Base-by-base conservation (phyloP, 192 early-diverging fungal genomes). In the Podila clonocystis region DNA sequence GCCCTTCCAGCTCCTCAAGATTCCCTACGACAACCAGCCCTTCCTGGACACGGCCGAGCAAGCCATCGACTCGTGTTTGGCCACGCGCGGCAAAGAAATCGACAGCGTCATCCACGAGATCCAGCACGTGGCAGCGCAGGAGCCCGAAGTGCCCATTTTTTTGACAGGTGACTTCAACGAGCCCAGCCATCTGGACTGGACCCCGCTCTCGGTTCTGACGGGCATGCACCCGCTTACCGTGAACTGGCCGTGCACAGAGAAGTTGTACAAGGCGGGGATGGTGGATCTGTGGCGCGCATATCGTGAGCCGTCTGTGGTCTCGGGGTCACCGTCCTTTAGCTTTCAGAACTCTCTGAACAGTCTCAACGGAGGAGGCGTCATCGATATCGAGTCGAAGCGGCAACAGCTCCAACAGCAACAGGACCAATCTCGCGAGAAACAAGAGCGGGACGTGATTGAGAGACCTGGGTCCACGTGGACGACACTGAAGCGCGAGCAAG, bases 151-250 rank as follows among this genome's bases (percentile, higher is more conserved):
- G 36, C 69, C 83, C 2, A 82, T 82, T 38, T 82, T 85, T 31
- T 57, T 85, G 57, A 67, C 75, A 0, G 83, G 80, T 5, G 83
- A 85, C 31, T 73, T 85, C 2, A 85, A 85, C 65, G 83, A 85
- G 65, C 83, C 83, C 13, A 74, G 71, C 31, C 83, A 85, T 58
- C 50, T 85, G 58, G 83, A 85, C 34, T 85, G 83, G 83, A 82
- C 79, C 0, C 65, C 73, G 0, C 38, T 72, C 2, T 63, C 80
- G 15, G 83, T 78, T 26, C 11, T 75, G 57, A 48, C 78, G 1
- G 83, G 83, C 1, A 4, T 77, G 17, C 83, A 85, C 8, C 80
- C 83, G 29, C 19, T 82, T n/a, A 0, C 58, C 12, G 82, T 85
- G 0, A 49, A 45, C 17, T 85, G 73, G 78, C 83, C 83, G 2